Percentiles rank a stretch among this genome's conserved stretches.
Conservation (phyloP, 176 grass and related monocot genomes). For the Phoenix roebelenii region DNA sequence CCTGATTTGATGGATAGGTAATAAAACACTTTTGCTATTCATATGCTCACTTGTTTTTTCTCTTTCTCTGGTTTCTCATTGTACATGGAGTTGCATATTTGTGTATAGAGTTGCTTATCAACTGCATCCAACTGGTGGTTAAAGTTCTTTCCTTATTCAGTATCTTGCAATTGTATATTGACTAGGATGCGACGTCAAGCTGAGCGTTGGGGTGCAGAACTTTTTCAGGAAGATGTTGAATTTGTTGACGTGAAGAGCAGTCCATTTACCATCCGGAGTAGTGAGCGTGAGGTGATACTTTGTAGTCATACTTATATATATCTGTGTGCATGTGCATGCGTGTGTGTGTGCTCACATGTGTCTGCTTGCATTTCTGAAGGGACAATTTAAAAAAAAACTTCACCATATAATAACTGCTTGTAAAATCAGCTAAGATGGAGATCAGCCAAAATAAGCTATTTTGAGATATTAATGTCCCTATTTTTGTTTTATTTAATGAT, state of each 20-base stretch:
- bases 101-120: too few species aligned
- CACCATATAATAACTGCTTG: too few species aligned
- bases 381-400: too few species aligned
- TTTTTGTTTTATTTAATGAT: too few species aligned
- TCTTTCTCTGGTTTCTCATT: not conserved
- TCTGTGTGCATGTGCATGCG: too few species aligned
- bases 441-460: too few species aligned
- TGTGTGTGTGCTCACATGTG: too few species aligned
- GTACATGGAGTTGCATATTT: not conserved
- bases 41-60: not conserved
- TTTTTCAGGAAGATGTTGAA: slow-evolving; percentile 95
- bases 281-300: slow-evolving; percentile 62
- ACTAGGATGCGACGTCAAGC: slow-evolving; percentile 84
- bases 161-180: not conserved
- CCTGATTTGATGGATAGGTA: slow-evolving; percentile 99
- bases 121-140: not conserved
- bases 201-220: slow-evolving; percentile 84
- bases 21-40: not conserved
- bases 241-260: slow-evolving; percentile 71
- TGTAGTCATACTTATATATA: not conserved
- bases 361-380: too few species aligned
- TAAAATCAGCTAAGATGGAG: too few species aligned
- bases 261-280: slow-evolving; percentile 66
- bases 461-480: too few species aligned
- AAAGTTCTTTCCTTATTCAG: slow-evolving; percentile 9